Evolutionary conservation across 1,284 basidiomycete species (phyloP), one percentile per base, ranked within the genome.

Genomic region (Papiliotrema flavescens): DNA sequence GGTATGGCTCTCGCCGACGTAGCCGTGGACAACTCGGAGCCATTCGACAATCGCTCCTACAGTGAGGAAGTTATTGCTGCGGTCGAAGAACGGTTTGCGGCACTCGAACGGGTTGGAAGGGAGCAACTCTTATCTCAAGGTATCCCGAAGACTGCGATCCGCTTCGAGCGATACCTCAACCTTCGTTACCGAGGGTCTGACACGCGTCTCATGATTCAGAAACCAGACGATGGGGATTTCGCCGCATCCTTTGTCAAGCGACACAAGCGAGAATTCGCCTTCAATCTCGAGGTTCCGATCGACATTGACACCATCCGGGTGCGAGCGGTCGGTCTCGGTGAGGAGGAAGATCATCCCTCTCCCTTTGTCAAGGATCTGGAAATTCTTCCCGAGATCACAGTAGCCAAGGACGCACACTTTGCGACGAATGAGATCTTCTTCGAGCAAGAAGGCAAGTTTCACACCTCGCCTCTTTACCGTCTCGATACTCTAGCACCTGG

Each of bases 221-320:
- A 22, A 42, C 55, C 55, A 22, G 23, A 40, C n/a, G 43, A 48
- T 20, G 87, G 92, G 14, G 51, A 53, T 40, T 53, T 40, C 26
- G 52, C 35, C 23, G 11, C n/a, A 24, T 45, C 32, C 3, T 53
- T 53, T 32, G 36, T 48, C 32, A 35, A 48, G 19, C 15, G 39
- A 32, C 52, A 53, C 39, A 48, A 42, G 24, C 39, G 53, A 9
- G 47, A 55, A 26, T 50, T 49, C 23, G 36, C 53, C 19, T 55
- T 49, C 35, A 32, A 28, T 13, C 49, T 47, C 17, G 54, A 51
- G 14, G 46, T 23, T 11, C 44, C 45, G 5, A 42, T 53, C 46
- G 28, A 23, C 11, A 35, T 53, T 9, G 52, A 13, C 17, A 36
- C n/a, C 14, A 32, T 54, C 22, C 53, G 53, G 5, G 53, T 54